phyloP scores from a whole-genome alignment of 2,329 filamentous ascomycete genomes.

The Penicillium vulpinum region DNA sequence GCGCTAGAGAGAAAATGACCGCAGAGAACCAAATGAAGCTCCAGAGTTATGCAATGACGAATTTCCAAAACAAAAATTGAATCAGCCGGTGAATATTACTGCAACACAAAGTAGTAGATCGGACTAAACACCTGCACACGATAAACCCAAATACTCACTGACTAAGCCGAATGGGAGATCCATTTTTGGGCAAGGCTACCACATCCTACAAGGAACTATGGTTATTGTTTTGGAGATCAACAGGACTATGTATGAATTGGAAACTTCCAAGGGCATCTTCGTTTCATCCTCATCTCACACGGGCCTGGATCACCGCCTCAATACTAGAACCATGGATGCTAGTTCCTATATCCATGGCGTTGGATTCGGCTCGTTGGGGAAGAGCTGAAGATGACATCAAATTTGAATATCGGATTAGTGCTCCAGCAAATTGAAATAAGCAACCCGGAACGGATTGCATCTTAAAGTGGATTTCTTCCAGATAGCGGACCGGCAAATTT shows the following conservation, averaged over 20 bases:
- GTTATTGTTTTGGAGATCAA: neutral
- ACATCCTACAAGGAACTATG: neutral
- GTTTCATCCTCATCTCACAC: neutral
- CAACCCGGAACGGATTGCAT: neutral
- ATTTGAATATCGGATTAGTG: neutral
- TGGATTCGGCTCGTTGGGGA: neutral
- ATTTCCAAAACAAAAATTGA: neutral
- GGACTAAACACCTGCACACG: neutral
- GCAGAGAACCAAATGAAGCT: neutral
- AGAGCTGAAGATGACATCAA: conserved; percentile 9
- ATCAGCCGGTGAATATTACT: conserved; percentile 3
- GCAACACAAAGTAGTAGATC: conserved; percentile 2
- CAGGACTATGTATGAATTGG: neutral
- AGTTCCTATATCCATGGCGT: neutral
- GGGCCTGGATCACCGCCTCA: neutral
- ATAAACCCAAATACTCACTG: neutral
- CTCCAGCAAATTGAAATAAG: conserved; percentile 1
- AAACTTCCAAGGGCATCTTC: neutral
- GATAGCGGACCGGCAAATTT: neutral
- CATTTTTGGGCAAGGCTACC: neutral
- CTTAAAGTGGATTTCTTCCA: neutral
- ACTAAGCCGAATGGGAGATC: neutral
- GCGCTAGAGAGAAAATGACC: neutral
- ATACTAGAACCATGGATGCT: neutral
- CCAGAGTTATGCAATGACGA: neutral